phyloP scores from a whole-genome alignment of 305 asterid species.

The Withania somnifera region DNA sequence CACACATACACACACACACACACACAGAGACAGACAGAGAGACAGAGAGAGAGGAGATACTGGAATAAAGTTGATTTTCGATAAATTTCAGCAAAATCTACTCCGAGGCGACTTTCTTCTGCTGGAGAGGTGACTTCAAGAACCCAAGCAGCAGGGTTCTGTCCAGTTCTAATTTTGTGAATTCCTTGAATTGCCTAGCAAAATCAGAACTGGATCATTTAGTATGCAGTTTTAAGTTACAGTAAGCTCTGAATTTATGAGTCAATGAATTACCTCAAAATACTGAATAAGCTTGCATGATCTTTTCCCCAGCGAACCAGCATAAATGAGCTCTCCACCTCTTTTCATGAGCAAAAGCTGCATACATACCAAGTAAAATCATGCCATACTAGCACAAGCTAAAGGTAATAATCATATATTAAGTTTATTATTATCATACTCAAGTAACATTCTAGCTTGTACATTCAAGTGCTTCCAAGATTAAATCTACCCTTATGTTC shows the following conservation, averaged over 20 bases:
- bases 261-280: slow-evolving; percentile 41
- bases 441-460: too few relatives aligned
- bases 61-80: slow-evolving; percentile 36
- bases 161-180: slow-evolving; percentile 39
- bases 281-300: slow-evolving; percentile 45
- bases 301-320: slow-evolving; percentile 57
- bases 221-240: background rate
- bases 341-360: slow-evolving; percentile 69
- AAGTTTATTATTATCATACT: too few relatives aligned
- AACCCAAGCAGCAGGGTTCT: slow-evolving; percentile 78
- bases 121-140: slow-evolving; percentile 61
- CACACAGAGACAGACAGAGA: background rate
- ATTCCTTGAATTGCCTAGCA: slow-evolving; percentile 54
- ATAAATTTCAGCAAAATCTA: slow-evolving; percentile 64
- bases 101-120: slow-evolving; percentile 44
- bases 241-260: background rate
- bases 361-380: slow-evolving; percentile 2
- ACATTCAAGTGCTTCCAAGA: too few relatives aligned
- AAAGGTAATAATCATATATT: too few relatives aligned
- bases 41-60: slow-evolving; percentile 15
- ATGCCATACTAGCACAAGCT: background rate
- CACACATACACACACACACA: background rate
- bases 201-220: background rate
- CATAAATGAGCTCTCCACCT: slow-evolving; percentile 71
- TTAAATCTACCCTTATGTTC: too few relatives aligned